Percentiles rank a stretch among this genome's conserved stretches.
Conservation (phyloP, 768 basidiomycete species). For the Lactarius pseudohatsudake region DNA sequence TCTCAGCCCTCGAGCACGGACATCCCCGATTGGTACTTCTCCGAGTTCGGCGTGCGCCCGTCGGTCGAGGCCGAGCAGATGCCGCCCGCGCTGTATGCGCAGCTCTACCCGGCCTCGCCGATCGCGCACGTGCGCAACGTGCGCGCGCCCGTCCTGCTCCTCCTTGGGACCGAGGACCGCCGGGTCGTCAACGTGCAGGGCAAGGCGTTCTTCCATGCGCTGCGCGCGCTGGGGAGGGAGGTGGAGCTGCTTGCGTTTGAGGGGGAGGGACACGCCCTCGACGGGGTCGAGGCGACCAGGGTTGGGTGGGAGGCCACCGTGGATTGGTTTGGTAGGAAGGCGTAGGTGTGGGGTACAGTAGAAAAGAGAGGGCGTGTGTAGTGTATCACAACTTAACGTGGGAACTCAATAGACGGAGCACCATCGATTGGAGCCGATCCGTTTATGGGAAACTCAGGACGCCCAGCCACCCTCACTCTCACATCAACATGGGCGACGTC, state of each 20-base stretch:
- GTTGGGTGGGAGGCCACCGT: constrained; percentile 27
- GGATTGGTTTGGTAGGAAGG: constrained; percentile 19
- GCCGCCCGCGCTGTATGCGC: constrained; percentile 29
- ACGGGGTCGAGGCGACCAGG: constrained; percentile 31
- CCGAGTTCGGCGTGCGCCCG: constrained; percentile 31
- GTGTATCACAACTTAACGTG: too few relatives aligned
- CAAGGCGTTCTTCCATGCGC: constrained; percentile 36
- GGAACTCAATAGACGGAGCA: too few relatives aligned
- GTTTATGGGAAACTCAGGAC: too few relatives aligned
- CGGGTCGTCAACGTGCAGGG: constrained; percentile 38
- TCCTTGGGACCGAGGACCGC: constrained; percentile 36
- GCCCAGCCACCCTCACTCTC: too few relatives aligned
- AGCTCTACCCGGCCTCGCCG: constrained; percentile 32
- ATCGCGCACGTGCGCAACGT: constrained; percentile 34
- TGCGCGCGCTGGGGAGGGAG: constrained; percentile 32
- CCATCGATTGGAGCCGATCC: too few relatives aligned
- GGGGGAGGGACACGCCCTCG: constrained; percentile 37
- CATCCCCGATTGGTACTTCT: constrained; percentile 40
- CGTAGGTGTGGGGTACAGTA: neutral
- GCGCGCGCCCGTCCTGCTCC: constrained; percentile 35
- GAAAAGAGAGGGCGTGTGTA: neutral
- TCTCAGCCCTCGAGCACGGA: constrained; percentile 34
- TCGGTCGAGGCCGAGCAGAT: constrained; percentile 23
- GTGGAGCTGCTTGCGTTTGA: constrained; percentile 36
- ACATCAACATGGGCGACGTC: too few relatives aligned